Percentiles rank a stretch among this genome's conserved stretches.
Evolutionary conservation across 148 eudicot species (phyloP).

Genomic region (Fagopyrum homotropicum): DNA sequence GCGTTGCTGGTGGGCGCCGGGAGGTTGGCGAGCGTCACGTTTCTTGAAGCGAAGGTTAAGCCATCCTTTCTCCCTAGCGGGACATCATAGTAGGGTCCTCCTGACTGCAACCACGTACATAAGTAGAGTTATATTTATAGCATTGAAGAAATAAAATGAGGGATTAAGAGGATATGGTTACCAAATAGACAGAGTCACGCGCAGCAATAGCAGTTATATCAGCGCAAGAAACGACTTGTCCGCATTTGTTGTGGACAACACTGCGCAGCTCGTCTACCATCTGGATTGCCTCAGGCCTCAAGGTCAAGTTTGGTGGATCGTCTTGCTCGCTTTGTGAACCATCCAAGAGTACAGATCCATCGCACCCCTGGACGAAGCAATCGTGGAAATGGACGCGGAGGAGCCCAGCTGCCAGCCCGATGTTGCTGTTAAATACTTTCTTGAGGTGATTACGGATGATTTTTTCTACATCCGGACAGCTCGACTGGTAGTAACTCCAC

Average conservation of each 20-base stretch:
- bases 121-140: too few relatives aligned
- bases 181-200: constrained; percentile 42
- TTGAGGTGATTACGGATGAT: constrained; percentile 33
- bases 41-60: constrained; percentile 27
- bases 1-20: constrained; percentile 30
- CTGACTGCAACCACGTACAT: constrained; percentile 20
- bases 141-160: too few relatives aligned
- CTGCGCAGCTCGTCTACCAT: constrained; percentile 35
- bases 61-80: constrained; percentile 37
- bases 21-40: constrained; percentile 24
- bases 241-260: constrained; percentile 28
- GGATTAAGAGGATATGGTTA: background rate
- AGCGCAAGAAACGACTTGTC: constrained; percentile 39
- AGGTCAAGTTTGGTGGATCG: constrained; percentile 34
- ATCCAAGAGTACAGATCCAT: constrained; percentile 43
- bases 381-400: constrained; percentile 50
- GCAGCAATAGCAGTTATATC: constrained; percentile 49
- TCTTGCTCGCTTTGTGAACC: constrained; percentile 35
- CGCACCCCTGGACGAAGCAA: constrained; percentile 59
- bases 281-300: constrained; percentile 30
- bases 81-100: constrained; percentile 32
- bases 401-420: constrained; percentile 38
- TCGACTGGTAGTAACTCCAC: constrained; percentile 24
- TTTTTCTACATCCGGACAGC: constrained; percentile 34
- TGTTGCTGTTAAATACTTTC: constrained; percentile 28